These are phyloP conservation scores for Candida tropicalis DNA, from an alignment of 1,139 yeast genomes.

Conservation along the genomic window DNA sequence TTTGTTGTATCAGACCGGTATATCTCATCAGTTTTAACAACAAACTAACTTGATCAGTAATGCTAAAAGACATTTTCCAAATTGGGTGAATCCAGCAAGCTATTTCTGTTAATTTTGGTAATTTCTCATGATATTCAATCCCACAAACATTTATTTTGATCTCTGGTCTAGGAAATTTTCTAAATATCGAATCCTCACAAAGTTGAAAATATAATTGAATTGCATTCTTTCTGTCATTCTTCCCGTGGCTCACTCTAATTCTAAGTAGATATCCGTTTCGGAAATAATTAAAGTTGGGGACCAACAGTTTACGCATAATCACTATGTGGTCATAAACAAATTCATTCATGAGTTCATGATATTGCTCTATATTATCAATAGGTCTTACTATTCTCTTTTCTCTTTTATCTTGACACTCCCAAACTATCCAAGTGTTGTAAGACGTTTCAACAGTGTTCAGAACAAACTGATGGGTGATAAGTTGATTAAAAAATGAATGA, in stretches of 20 bases:
- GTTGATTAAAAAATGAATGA: constrained; percentile 3
- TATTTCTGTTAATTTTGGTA: constrained; percentile 8
- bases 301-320: constrained; percentile 14
- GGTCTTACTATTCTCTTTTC: constrained; percentile 8
- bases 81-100: constrained; percentile 17
- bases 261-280: constrained; percentile 17
- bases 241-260: constrained; percentile 7
- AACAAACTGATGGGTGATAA: constrained; percentile 6
- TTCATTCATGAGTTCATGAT: constrained; percentile 9
- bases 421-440: constrained; percentile 15
- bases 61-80: constrained; percentile 16
- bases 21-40: constrained; percentile 12
- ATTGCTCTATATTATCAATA: constrained; percentile 13
- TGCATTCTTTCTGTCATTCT: neutral
- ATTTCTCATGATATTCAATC: constrained; percentile 7
- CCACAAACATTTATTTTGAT: constrained; percentile 16
- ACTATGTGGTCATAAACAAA: constrained; percentile 7
- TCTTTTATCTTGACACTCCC: constrained; percentile 10
- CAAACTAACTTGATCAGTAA: constrained; percentile 12
- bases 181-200: constrained; percentile 10
- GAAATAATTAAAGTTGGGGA: constrained; percentile 13
- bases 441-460: constrained; percentile 11
- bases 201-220: constrained; percentile 8
- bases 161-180: constrained; percentile 9
- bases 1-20: constrained; percentile 4